phyloP scores from a whole-genome alignment of 768 basidiomycete species.

The Hemileccinum rubropunctum region DNA sequence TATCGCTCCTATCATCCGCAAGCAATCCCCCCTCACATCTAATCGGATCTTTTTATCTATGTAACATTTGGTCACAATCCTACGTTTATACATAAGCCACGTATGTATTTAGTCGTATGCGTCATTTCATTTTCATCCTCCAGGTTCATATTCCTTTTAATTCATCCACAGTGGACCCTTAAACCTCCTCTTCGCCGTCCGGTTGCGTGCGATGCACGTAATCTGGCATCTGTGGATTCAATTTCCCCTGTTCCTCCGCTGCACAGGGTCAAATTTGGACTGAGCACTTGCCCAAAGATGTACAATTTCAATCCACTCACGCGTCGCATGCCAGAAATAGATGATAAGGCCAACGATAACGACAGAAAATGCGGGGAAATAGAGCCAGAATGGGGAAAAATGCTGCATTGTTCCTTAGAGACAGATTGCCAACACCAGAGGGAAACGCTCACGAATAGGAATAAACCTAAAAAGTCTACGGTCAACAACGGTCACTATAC shows the following conservation, averaged over 20 bases:
- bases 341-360: slow-evolving; percentile 71
- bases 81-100: not conserved
- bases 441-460: slow-evolving; percentile 46
- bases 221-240: slow-evolving; percentile 55
- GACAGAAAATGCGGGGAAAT: slow-evolving; percentile 76
- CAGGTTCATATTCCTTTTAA: no score
- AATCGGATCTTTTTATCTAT: slow-evolving; percentile 33
- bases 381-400: slow-evolving; percentile 83
- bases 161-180: slow-evolving; percentile 3
- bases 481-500: slow-evolving; percentile 8
- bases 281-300: slow-evolving; percentile 3
- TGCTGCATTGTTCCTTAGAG: slow-evolving; percentile 46
- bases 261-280: not conserved
- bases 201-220: slow-evolving; percentile 44
- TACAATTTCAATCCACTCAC: slow-evolving; percentile 44
- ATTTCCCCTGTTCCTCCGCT: slow-evolving; percentile 74
- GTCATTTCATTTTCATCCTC: not conserved
- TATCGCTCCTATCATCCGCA: slow-evolving; percentile 14
- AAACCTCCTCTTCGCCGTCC: slow-evolving; percentile 14
- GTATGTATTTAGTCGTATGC: not conserved
- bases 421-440: not conserved
- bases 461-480: slow-evolving; percentile 35
- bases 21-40: slow-evolving; percentile 19
- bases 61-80: slow-evolving; percentile 13
- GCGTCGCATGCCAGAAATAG: slow-evolving; percentile 85